Percentiles rank a stretch among this genome's conserved stretches.
Evolutionary conservation across 805 yeast genomes (phyloP).

Genomic region (Myxozyma vanderwaltii): DNA sequence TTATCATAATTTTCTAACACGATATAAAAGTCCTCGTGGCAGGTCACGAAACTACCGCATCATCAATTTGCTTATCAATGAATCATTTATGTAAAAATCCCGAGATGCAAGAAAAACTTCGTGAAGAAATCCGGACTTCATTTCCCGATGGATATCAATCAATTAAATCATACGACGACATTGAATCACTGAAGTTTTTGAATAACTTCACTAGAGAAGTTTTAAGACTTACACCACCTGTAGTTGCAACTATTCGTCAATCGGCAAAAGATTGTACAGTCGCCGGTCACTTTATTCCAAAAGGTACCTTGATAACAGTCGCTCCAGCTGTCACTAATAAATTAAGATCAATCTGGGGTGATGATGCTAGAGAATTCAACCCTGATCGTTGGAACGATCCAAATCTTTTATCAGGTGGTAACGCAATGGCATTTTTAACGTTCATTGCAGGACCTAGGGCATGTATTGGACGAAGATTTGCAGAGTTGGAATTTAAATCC

Average conservation of each 20-base stretch:
- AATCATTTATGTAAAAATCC: constrained; percentile 13
- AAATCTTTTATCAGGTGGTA: constrained; percentile 10
- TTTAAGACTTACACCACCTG: constrained; percentile 26
- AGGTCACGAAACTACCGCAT: constrained; percentile 34
- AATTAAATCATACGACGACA: constrained; percentile 15
- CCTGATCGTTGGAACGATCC: constrained; percentile 30
- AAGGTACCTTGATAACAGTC: constrained; percentile 20
- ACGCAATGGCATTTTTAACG: constrained; percentile 18
- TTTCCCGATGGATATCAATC: constrained; percentile 20
- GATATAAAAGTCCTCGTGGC: background rate
- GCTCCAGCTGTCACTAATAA: constrained; percentile 13
- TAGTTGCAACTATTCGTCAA: constrained; percentile 17
- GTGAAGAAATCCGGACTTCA: constrained; percentile 16
- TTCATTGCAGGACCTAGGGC: constrained; percentile 31
- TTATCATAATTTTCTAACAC: background rate
- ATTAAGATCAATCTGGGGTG: constrained; percentile 25
- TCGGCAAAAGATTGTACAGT: constrained; percentile 18
- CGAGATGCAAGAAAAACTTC: constrained; percentile 21
- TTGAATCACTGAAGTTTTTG: constrained; percentile 21
- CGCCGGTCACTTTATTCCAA: constrained; percentile 18
- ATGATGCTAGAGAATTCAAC: constrained; percentile 26
- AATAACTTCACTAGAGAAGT: constrained; percentile 27
- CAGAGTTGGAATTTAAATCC: constrained; percentile 26
- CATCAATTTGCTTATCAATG: constrained; percentile 15
- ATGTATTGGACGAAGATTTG: constrained; percentile 28